Evolutionary conservation across 1,139 yeast genomes (phyloP).

Genomic region (Nakaseomyces sp.): DNA sequence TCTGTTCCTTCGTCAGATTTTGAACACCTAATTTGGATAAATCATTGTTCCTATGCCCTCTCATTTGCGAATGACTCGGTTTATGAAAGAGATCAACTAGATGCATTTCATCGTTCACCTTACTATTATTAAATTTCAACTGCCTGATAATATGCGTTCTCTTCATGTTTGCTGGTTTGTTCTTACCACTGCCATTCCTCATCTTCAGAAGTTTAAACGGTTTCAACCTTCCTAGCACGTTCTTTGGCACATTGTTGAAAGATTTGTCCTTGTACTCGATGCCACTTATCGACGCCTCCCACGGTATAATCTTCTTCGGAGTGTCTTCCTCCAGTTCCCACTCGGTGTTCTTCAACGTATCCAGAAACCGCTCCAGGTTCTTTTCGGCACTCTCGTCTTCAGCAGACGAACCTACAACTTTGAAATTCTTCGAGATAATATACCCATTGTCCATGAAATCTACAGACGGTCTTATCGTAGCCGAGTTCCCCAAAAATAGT

Average conservation of each 20-base stretch:
- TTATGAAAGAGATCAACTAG: conserved; percentile 17
- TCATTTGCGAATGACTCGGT: neutral
- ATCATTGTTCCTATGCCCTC: neutral
- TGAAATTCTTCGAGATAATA: conserved; percentile 1
- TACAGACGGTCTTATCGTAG: neutral
- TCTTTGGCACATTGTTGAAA: conserved; percentile 27
- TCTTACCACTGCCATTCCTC: conserved; percentile 9
- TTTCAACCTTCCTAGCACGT: conserved; percentile 21
- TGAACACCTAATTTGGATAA: neutral
- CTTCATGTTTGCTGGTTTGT: conserved; percentile 7
- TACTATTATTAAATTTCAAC: conserved; percentile 25
- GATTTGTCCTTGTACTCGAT: conserved; percentile 26
- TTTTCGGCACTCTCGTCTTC: neutral
- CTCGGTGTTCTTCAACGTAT: neutral
- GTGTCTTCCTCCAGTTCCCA: conserved; percentile 11
- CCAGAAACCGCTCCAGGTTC: neutral
- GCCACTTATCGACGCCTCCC: conserved; percentile 33
- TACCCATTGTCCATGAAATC: neutral
- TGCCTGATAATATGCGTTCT: conserved; percentile 17
- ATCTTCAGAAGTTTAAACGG: conserved; percentile 24
- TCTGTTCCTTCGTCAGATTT: conserved; percentile 8
- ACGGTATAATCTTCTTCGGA: conserved; percentile 26
- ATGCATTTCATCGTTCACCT: conserved; percentile 23
- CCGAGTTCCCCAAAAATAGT: conserved; percentile 28
- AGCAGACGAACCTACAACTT: neutral